Evolutionary conservation across 768 basidiomycete genomes (phyloP).

Genomic region (Polyporus arcularius): DNA sequence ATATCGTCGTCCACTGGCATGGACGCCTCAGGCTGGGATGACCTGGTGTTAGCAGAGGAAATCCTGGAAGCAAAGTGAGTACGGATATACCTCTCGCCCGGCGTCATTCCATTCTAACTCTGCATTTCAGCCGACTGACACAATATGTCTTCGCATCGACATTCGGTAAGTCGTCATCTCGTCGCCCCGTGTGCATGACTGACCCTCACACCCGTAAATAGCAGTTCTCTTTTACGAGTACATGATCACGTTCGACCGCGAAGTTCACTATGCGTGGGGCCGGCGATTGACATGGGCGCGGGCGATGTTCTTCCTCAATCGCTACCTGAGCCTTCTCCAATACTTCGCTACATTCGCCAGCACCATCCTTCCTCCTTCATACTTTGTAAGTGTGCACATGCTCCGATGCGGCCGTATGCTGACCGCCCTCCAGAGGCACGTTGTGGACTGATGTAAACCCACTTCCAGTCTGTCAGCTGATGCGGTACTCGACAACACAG

Average conservation of each 20-base stretch:
- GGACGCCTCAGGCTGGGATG: not conserved
- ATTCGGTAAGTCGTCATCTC: not conserved
- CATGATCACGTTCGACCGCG: not conserved
- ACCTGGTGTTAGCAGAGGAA: not conserved
- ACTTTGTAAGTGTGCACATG: not conserved
- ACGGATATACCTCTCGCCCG: not conserved
- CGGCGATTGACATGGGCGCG: not conserved
- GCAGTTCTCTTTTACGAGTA: not conserved
- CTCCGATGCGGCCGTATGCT: not conserved
- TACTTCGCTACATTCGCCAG: not conserved
- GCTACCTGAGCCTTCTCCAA: not conserved
- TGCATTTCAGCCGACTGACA: too few relatives aligned
- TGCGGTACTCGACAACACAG: not conserved
- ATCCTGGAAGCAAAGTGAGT: not conserved
- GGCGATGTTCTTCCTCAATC: not conserved
- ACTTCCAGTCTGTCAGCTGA: not conserved
- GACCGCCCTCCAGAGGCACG: not conserved
- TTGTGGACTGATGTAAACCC: not conserved
- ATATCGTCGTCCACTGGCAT: not conserved
- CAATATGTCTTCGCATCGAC: not conserved
- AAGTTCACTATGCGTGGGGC: not conserved
- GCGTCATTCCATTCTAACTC: not conserved
- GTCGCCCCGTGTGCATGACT: not conserved
- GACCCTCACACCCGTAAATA: not conserved
- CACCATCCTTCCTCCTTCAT: not conserved